phyloP scores from a whole-genome alignment of 1,284 basidiomycete species.

The Sutorius eximius region DNA sequence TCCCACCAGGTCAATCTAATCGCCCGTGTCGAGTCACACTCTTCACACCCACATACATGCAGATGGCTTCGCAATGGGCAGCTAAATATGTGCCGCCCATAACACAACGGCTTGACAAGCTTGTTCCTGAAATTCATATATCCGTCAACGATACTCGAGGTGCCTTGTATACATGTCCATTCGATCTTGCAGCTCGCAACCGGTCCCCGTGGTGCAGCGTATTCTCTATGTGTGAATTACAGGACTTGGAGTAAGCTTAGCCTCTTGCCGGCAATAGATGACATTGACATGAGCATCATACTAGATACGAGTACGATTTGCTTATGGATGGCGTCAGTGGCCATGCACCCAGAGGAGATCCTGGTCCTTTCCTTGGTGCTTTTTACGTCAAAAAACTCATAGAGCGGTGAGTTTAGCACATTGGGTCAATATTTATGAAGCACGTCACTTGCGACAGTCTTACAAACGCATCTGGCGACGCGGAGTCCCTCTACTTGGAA shows the following conservation, averaged over 20 bases:
- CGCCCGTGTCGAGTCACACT: neutral
- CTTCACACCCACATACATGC: neutral
- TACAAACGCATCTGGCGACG: conserved; percentile 38
- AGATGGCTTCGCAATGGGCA: conserved; percentile 40
- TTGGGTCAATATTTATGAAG: neutral
- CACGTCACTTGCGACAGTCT: conserved; percentile 31
- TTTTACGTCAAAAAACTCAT: conserved; percentile 46
- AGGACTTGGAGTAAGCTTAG: conserved; percentile 39
- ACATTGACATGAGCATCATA: neutral
- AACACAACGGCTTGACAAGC: conserved; percentile 37
- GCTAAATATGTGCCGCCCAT: conserved; percentile 41
- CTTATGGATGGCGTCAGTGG: conserved; percentile 48
- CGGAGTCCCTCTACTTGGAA: conserved; percentile 42
- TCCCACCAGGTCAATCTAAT: conserved; percentile 8
- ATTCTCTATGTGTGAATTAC: conserved; percentile 40
- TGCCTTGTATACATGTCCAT: conserved; percentile 48
- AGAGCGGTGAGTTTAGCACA: conserved; percentile 33
- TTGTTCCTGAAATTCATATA: conserved; percentile 37
- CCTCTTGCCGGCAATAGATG: neutral
- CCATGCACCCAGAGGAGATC: conserved; percentile 40
- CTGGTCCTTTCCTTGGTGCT: conserved; percentile 44
- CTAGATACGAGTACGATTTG: conserved; percentile 46
- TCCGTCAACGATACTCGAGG: conserved; percentile 40
- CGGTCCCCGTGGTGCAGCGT: conserved; percentile 44
- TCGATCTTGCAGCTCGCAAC: conserved; percentile 42